Evolutionary conservation across 805 yeast genomes (phyloP), one percentile per base, ranked within the genome.

Genomic region (Candida dajiaensis): DNA sequence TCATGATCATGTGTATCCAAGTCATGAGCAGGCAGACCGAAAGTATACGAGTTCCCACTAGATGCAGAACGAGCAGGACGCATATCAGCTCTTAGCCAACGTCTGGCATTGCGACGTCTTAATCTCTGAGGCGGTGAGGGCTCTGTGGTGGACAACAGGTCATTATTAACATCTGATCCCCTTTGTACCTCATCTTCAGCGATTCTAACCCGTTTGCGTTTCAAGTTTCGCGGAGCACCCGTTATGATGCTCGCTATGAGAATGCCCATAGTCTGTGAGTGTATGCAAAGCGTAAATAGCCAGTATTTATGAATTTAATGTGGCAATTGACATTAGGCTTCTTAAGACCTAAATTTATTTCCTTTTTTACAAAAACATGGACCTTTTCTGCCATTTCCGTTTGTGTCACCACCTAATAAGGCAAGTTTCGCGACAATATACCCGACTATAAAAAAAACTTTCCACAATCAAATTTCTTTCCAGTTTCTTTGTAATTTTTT

Each of bases 51-150:
- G 8, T 18, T 33, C 12, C 15, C 20, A 16, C 13, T 33, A 3
- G 10, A 18, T 3, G 18, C 20, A 20, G 36, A 33, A 9, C 36
- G 18, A 16, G 36, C 11, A 6, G 36, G 36, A 3, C 36, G 3
- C 36, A 33, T 16, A 18, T 33, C 36, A 9, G 36, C 47, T 41
- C 22, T 41, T 42, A 41, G 41, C 42, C 47, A 47, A 40, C 44
- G 41, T 44, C 33, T 47, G 18, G 25, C 47, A 46, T 41, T 47
- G 40, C 22, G 45, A 39, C 41, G 44, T 44, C 44, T 46, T 40
- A 46, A 36, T 47, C 36, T 44, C 45, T 47, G 31, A 7, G 16
- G 16, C 19, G 20, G 38, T 23, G 22, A 16, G 12, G 36, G 36
- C 11, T n/a, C 20, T 3, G n/a, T 13, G 10, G 39, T 36, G 16